Evolutionary conservation across 1,284 basidiomycete genomes (phyloP).

Genomic region (Pseudozyma thailandica): DNA sequence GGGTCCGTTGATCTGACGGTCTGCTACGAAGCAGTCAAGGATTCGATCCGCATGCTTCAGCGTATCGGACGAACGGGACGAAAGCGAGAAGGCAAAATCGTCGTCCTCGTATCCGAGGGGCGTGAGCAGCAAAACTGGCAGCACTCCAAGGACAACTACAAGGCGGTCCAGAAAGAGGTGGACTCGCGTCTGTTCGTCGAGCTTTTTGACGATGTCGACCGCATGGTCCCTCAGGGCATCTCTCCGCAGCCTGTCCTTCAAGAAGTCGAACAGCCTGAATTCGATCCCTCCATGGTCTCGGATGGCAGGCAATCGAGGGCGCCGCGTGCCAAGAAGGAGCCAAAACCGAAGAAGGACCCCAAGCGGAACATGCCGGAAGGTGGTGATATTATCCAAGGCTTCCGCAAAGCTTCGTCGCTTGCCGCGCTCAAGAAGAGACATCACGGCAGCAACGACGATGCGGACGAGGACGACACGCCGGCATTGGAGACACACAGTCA

Average conservation of each 20-base stretch:
- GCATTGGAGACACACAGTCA: constrained; percentile 38
- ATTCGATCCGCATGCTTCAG: constrained; percentile 96
- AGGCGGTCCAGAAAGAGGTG: constrained; percentile 88
- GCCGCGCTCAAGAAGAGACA: constrained; percentile 18
- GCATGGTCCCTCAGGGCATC: constrained; percentile 81
- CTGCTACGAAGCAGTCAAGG: constrained; percentile 96
- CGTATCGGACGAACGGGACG: constrained; percentile 95
- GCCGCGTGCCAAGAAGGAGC: constrained; percentile 21
- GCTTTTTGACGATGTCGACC: constrained; percentile 88
- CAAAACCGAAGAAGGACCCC: constrained; percentile 57
- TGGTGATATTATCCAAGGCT: constrained; percentile 37
- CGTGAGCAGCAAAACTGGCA: constrained; percentile 93
- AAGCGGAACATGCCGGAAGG: constrained; percentile 57
- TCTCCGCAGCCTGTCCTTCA: constrained; percentile 83
- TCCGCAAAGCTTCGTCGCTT: constrained; percentile 60
- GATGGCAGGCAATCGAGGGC: constrained; percentile 24
- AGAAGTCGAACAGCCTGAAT: constrained; percentile 72
- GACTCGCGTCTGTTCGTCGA: constrained; percentile 85
- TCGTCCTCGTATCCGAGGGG: constrained; percentile 89
- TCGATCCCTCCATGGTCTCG: constrained; percentile 61
- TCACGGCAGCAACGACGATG: constrained; percentile 2
- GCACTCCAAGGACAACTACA: constrained; percentile 86
- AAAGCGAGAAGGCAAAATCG: constrained; percentile 87
- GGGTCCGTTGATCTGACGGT: constrained; percentile 97
- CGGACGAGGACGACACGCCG: too few relatives aligned